phyloP scores from a whole-genome alignment of 2,329 filamentous ascomycete species.

The Rutstroemia sp. region DNA sequence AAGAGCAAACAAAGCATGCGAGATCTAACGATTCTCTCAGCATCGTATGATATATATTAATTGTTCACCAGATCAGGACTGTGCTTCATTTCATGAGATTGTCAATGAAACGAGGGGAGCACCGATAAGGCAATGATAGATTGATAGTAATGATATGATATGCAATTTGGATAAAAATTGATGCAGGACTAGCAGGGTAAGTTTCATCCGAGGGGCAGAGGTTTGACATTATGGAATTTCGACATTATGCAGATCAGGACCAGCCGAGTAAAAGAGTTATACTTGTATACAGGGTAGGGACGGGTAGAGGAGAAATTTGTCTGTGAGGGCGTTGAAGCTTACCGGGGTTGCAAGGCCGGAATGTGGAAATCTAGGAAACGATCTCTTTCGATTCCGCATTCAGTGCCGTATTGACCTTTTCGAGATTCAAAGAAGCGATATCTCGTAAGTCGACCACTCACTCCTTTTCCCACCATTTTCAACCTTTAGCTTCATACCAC shows the following conservation, averaged over 20 bases:
- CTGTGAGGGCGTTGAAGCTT: constrained; percentile 11
- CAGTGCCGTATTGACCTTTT: too few species aligned
- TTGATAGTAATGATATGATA: neutral
- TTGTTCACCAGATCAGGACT: neutral
- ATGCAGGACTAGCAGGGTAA: constrained; percentile 3
- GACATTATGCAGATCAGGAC: too few species aligned
- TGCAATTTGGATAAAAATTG: constrained; percentile 9
- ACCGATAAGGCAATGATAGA: constrained; percentile 5
- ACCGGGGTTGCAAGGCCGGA: too few species aligned
- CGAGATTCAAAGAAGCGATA: too few species aligned
- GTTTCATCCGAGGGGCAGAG: neutral
- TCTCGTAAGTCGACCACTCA: too few species aligned
- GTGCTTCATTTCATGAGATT: constrained; percentile 1
- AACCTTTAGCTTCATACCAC: too few species aligned
- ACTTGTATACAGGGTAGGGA: too few species aligned
- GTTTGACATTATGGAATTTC: neutral
- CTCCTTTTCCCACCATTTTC: too few species aligned
- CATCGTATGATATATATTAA: constrained; percentile 9
- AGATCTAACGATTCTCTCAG: constrained; percentile 7
- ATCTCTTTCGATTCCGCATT: too few species aligned
- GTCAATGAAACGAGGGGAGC: neutral
- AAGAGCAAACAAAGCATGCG: neutral
- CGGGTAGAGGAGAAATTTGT: neutral
- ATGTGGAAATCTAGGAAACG: too few species aligned
- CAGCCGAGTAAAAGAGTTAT: too few species aligned